Conservation (phyloP, 352 stramenopile species). For the Globisporangium lucens region DNA sequence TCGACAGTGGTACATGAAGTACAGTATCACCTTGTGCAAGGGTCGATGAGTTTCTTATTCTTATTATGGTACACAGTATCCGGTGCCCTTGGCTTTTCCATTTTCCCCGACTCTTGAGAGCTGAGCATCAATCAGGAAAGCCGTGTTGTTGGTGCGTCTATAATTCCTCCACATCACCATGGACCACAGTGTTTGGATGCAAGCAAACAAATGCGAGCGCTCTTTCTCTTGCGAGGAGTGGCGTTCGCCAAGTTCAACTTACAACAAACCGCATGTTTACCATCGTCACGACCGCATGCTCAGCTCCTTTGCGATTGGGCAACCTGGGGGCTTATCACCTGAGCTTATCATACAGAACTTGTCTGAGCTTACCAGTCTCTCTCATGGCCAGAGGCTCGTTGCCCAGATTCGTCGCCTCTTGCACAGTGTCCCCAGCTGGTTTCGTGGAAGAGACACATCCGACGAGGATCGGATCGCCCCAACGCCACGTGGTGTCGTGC, state of each 20-base stretch:
- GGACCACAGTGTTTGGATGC: background rate
- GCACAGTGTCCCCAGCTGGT: conserved; percentile 1
- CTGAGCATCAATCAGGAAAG: no score
- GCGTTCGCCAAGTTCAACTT: background rate
- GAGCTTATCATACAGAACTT: background rate
- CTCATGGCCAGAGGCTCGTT: background rate
- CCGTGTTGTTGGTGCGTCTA: no score
- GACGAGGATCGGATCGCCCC: background rate
- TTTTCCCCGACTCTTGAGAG: no score
- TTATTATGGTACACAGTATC: no score
- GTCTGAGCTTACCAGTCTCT: background rate
- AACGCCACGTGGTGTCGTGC: background rate
- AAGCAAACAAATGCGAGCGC: background rate
- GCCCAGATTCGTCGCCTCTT: background rate
- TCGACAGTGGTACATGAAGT: no score
- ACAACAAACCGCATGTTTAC: background rate
- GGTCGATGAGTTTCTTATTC: no score
- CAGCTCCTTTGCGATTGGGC: background rate
- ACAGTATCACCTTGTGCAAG: no score
- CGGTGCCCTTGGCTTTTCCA: no score
- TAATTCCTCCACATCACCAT: no score
- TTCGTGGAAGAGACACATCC: background rate
- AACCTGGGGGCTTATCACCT: background rate
- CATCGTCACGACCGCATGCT: background rate
- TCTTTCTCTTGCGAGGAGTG: background rate